Conservation (phyloP, 306 rosid species). For the Cicer pinnatifidum region DNA sequence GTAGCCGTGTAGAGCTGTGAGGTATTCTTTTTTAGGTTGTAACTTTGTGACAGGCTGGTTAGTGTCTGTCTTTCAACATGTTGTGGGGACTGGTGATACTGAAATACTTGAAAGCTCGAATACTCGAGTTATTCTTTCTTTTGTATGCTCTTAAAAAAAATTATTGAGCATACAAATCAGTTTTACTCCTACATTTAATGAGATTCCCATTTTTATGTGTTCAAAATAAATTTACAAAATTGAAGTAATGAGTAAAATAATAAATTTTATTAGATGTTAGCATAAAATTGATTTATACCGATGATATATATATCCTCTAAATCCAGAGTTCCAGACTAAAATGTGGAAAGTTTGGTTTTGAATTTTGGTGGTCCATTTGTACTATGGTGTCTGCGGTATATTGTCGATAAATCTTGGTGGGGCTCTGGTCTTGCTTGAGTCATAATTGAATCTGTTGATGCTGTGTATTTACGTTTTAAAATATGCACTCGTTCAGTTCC, state of each 20-base stretch:
- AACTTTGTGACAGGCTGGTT: conserved; percentile 51
- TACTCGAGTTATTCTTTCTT: conserved; percentile 23
- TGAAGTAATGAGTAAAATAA: too few species aligned
- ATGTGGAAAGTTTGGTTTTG: conserved; percentile 19
- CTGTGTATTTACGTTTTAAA: neutral
- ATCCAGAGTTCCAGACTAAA: neutral
- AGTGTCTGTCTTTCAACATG: conserved; percentile 36
- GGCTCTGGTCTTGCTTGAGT: conserved; percentile 11
- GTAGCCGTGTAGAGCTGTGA: conserved; percentile 29
- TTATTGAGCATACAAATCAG: too few species aligned
- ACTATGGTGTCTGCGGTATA: neutral
- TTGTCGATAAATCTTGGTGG: conserved; percentile 31
- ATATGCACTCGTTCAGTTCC: neutral
- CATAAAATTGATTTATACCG: too few species aligned
- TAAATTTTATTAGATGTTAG: too few species aligned
- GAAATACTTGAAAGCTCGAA: conserved; percentile 35
- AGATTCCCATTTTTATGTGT: too few species aligned
- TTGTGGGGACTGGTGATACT: conserved; percentile 32
- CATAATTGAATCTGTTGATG: conserved; percentile 30
- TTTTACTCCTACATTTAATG: too few species aligned
- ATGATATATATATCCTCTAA: too few species aligned
- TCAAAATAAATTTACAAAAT: too few species aligned
- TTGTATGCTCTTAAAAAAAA: too few species aligned
- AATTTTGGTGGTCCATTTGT: conserved; percentile 34
- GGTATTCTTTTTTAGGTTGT: conserved; percentile 41